Base-by-base conservation (phyloP, 2,329 filamentous ascomycete genomes). In the Botrytis byssoidea region DNA sequence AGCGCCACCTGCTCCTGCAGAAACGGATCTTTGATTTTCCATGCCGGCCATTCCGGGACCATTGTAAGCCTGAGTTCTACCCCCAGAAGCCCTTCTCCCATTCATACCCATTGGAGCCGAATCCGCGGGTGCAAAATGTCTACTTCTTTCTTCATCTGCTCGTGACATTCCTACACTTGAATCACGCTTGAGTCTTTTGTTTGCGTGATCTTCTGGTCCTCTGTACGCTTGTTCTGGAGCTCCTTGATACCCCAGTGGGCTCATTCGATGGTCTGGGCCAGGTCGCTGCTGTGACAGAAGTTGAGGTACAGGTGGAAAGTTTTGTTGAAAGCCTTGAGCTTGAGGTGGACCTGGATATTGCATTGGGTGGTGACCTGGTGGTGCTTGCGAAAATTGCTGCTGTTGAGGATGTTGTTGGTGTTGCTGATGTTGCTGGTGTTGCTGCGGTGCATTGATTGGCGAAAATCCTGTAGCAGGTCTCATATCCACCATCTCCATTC, bases 391-490 rank as follows among this genome's bases (percentile, higher is more conserved):
- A 35, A n/a, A 32, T n/a, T 40, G 14, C 44, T 71, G 48, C 7
- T 48, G 61, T 35, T 66, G 59, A 14, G 70, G 60, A 48, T 48
- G 20, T 22, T 25, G 44, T 46, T 46, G 44, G 18, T 46, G 18
- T 25, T 40, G 12, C 55, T 71, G 46, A 12, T 46, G 60, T 18
- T 37, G 18, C 55, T 63, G 46, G 6, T 44, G 59, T 44, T 68
- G 60, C 22, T 63, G 63, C 16, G 20, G 63, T n/a, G 70, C 72
- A 68, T 76, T 76, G 7, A 76, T 73, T 9, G 76, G 74, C 4
- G 74, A 73, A 51, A 77, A 76, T 16, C 72, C 68, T 18, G 65
- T 51, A 10, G 61, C 37, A n/a, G 75, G 65, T 55, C 68, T 70
- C 68, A 61, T 35, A 44, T 59, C 51, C n/a, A 44, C 67, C 67